Conservation (phyloP, 257 asterid genomes). For the Leonotis leonurus region DNA sequence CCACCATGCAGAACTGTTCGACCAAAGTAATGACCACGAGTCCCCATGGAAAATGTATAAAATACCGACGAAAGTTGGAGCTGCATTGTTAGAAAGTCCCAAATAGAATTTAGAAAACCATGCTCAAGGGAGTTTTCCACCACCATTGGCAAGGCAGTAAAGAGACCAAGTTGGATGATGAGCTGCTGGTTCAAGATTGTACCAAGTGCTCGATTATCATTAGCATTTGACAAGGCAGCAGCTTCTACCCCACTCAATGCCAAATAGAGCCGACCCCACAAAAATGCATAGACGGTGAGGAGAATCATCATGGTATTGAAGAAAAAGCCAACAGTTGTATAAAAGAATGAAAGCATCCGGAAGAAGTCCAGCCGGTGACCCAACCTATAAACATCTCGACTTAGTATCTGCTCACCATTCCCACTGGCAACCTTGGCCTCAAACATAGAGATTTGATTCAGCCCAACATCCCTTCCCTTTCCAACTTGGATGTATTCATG, state of each 20-base stretch:
- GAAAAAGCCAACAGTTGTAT: conserved; percentile 91
- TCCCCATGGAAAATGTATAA: conserved; percentile 96
- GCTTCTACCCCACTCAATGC: conserved; percentile 93
- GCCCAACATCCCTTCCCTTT: conserved; percentile 97
- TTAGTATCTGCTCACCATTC: conserved; percentile 90
- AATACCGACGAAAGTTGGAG: conserved; percentile 94
- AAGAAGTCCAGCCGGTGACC: conserved; percentile 97
- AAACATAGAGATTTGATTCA: conserved; percentile 93
- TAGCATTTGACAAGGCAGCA: conserved; percentile 41
- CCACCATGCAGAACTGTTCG: conserved; percentile 98
- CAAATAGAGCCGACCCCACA: conserved; percentile 97
- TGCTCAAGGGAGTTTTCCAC: conserved; percentile 96
- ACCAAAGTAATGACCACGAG: conserved; percentile 98
- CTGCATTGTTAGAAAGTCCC: conserved; percentile 97
- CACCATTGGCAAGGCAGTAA: conserved; percentile 93
- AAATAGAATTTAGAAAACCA: conserved; percentile 79
- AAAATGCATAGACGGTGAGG: conserved; percentile 85
- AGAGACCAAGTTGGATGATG: conserved; percentile 87
- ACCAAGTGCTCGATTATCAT: conserved; percentile 79
- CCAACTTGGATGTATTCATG: conserved; percentile 99
- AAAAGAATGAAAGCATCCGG: conserved; percentile 97
- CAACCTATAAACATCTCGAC: conserved; percentile 94
- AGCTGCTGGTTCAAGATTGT: conserved; percentile 96
- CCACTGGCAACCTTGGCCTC: conserved; percentile 99
- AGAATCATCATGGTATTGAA: conserved; percentile 94